Conservation (phyloP, 306 rosid species). For the Prunus fruticosa region DNA sequence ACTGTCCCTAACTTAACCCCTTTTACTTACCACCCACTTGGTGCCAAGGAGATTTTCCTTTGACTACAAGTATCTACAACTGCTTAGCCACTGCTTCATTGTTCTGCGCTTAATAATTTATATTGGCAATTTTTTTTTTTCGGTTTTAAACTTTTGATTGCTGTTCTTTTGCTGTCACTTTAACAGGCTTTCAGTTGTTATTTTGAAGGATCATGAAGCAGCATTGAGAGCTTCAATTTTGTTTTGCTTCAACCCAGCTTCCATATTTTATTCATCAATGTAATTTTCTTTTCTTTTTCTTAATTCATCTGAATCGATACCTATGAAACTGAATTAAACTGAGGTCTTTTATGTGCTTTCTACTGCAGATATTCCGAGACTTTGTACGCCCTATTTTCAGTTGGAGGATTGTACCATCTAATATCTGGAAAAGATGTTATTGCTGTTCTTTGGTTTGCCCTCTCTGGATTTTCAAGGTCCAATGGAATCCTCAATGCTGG, state of each 20-base stretch:
- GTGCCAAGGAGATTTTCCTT: background rate
- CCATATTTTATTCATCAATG: constrained; percentile 82
- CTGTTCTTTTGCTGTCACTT: constrained; percentile 23
- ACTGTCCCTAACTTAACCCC: background rate
- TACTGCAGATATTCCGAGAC: constrained; percentile 77
- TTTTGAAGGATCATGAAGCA: constrained; percentile 59
- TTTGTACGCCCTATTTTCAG: constrained; percentile 62
- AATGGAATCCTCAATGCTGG: constrained; percentile 91
- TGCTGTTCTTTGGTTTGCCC: constrained; percentile 58
- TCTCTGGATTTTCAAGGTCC: constrained; percentile 79
- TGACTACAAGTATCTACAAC: background rate
- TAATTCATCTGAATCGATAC: background rate
- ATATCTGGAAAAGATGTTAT: constrained; percentile 42
- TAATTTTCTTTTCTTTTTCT: constrained; percentile 24
- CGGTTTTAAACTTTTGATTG: constrained; percentile 17
- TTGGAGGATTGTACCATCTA: constrained; percentile 83
- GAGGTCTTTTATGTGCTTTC: constrained; percentile 8
- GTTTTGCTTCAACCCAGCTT: constrained; percentile 97
- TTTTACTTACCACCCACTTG: background rate
- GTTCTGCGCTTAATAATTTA: too few relatives aligned
- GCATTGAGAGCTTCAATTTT: constrained; percentile 75
- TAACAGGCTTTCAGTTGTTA: constrained; percentile 56
- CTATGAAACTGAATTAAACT: background rate
- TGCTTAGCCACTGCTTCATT: background rate
- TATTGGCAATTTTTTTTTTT: background rate